Evolutionary conservation across 345 rosid genomes (phyloP), one percentile per base, ranked within the genome.

Genomic region (Murraya koenigii): DNA sequence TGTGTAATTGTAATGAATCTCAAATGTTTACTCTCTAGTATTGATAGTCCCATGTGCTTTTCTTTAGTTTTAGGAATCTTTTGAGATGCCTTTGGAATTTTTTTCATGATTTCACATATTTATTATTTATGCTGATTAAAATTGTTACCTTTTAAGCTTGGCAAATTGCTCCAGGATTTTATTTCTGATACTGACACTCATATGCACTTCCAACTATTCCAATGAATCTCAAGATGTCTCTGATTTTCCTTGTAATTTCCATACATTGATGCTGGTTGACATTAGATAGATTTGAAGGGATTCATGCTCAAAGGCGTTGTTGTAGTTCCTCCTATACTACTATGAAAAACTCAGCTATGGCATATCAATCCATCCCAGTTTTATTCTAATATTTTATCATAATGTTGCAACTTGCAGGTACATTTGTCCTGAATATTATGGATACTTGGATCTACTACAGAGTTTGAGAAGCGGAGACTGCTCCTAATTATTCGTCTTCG

Each of bases 361-460:
- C 14, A 2, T 38, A 44, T 3, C 33, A 32, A 39, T 32, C 38
- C n/a, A 44, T n/a, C 36, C 36, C 10, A 22, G 19, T 2, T 41
- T 22, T 60, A 63, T 41, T 20, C 64, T 73, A 49, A 44, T 17
- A 7, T 69, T 60, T 54, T 22, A 56, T 58, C 49, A 17, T 72
- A 41, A 62, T 66, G 23, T 76, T 83, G 80, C 49, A 44, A 11
- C 17, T 44, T 44, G 17, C 93, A 95, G 96, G 86, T 90, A 83
- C 82, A 90, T 93, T 49, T 76, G 63, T 74, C 97, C 98, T 20
- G 97, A 91, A 80, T 80, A 78, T 82, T 69, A 54, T 20, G 89
- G 97, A 77, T 93, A 93, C 87, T 87, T 93, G 81, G 92, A 93
- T 79, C 86, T 94, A 7, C 87, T 91, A 59, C 80, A 63, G 75